Conservation (phyloP, 495 filamentous ascomycete species). For the Aspergillus diversus region DNA sequence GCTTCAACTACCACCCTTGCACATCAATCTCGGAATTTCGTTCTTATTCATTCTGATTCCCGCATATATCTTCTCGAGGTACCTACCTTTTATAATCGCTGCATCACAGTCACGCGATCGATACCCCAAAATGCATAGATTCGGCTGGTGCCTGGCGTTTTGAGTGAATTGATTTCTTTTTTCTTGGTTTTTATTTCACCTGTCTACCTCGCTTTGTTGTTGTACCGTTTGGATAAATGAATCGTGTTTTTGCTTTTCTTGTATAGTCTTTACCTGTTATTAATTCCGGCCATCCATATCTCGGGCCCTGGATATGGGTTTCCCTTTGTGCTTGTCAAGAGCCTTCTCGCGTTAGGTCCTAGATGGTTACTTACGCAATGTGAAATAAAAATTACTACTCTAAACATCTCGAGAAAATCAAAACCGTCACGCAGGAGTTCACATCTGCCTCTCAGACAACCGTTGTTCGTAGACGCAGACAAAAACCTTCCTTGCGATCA, state of each 20-base stretch:
- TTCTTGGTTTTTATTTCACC: slow-evolving; percentile 12
- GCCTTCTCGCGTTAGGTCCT: no score
- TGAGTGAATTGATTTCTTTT: slow-evolving; percentile 18
- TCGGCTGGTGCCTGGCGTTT: slow-evolving; percentile 43
- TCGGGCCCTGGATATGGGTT: no score
- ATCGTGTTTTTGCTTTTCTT: slow-evolving; percentile 12
- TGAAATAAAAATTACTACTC: no score
- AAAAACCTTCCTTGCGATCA: background rate
- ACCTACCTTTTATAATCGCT: slow-evolving; percentile 4
- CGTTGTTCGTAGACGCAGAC: no score
- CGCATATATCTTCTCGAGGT: slow-evolving; percentile 16
- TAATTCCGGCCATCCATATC: background rate
- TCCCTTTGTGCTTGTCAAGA: no score
- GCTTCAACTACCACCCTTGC: slow-evolving; percentile 14
- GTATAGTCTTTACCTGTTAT: slow-evolving; percentile 7
- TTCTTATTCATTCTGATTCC: slow-evolving; percentile 15
- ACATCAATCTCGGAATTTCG: background rate
- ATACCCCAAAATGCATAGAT: slow-evolving; percentile 48
- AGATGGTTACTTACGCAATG: no score
- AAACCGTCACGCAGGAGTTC: no score
- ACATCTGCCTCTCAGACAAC: no score
- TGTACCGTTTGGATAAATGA: slow-evolving; percentile 1
- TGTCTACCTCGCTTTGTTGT: slow-evolving; percentile 12
- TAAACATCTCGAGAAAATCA: no score
- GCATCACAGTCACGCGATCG: slow-evolving; percentile 29